These are phyloP conservation scores for Malassezia vespertilionis DNA, from an alignment of 1,284 basidiomycete species.

Conservation along the genomic window DNA sequence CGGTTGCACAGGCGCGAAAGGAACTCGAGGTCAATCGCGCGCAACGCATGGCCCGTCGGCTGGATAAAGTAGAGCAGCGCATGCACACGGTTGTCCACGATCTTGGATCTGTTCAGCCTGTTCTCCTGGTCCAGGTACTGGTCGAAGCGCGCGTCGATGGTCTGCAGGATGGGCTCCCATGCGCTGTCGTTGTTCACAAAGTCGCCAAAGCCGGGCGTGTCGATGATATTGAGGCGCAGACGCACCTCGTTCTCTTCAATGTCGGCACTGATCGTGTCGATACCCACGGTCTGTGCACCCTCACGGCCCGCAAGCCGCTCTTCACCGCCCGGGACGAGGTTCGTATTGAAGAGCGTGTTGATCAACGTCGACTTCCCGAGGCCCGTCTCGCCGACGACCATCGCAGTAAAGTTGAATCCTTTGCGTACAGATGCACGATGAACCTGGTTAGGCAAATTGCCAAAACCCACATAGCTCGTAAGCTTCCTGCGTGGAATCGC, in stretches of 20 bases:
- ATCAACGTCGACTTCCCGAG: slow-evolving; percentile 47
- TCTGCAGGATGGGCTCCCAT: slow-evolving; percentile 46
- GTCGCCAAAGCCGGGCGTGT: slow-evolving; percentile 46
- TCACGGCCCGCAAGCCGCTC: slow-evolving; percentile 37
- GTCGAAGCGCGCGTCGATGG: slow-evolving; percentile 46
- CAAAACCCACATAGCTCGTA: slow-evolving; percentile 45
- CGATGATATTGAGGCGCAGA: slow-evolving; percentile 44
- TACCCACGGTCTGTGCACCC: slow-evolving; percentile 42
- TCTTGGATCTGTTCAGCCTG: slow-evolving; percentile 42
- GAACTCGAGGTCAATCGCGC: slow-evolving; percentile 46
- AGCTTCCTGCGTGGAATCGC: slow-evolving; percentile 30
- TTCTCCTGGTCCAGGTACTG: slow-evolving; percentile 47
- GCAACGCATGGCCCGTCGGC: slow-evolving; percentile 43
- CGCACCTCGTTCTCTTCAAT: slow-evolving; percentile 47
- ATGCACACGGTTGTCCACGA: slow-evolving; percentile 46
- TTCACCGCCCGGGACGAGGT: slow-evolving; percentile 43
- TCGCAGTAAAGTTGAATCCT: slow-evolving; percentile 43
- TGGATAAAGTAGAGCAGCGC: slow-evolving; percentile 47
- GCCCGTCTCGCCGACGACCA: slow-evolving; percentile 46
- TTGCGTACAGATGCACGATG: slow-evolving; percentile 42
- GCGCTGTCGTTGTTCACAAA: slow-evolving; percentile 46
- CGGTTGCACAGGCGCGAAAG: slow-evolving; percentile 43
- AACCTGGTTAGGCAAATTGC: slow-evolving; percentile 46
- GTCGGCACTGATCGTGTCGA: slow-evolving; percentile 46
- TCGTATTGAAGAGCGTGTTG: slow-evolving; percentile 48